Percentiles rank a stretch among this genome's conserved stretches.
Conservation (phyloP, 2,329 filamentous ascomycete species). For the Paramyrothecium roridum region DNA sequence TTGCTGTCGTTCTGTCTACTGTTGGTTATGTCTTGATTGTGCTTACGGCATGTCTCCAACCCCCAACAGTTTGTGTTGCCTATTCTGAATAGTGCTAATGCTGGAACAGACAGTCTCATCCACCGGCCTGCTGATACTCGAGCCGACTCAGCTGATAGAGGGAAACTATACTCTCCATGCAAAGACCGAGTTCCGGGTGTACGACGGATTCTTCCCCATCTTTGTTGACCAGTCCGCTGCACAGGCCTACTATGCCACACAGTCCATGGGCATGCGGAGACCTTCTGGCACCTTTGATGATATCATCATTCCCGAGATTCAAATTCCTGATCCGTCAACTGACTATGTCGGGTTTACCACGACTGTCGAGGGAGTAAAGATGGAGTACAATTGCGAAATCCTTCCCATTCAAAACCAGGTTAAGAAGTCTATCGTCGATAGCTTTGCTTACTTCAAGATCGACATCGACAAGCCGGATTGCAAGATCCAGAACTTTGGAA, state of each 20-base stretch:
- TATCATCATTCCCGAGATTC: slow-evolving; percentile 9
- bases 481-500: slow-evolving; percentile 6
- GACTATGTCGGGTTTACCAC: slow-evolving; percentile 12
- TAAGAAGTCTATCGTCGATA: slow-evolving; percentile 13
- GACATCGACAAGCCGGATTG: slow-evolving; percentile 18
- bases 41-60: slow-evolving; percentile 15
- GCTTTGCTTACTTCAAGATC: slow-evolving; percentile 19
- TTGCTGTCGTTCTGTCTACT: slow-evolving; percentile 16
- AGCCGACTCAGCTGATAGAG: slow-evolving; percentile 17
- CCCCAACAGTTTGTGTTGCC: no score
- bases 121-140: slow-evolving; percentile 24
- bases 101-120: slow-evolving; percentile 23
- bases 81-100: no score
- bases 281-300: slow-evolving; percentile 11
- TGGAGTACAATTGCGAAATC: slow-evolving; percentile 17
- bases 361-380: slow-evolving; percentile 15
- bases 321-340: slow-evolving; percentile 4
- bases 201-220: slow-evolving; percentile 3
- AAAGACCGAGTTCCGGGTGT: slow-evolving; percentile 10
- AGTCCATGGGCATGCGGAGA: slow-evolving; percentile 12
- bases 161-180: slow-evolving; percentile 10
- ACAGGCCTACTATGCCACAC: slow-evolving; percentile 13
- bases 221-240: slow-evolving; percentile 10
- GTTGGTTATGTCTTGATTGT: slow-evolving; percentile 20
- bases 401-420: slow-evolving; percentile 18